Evolutionary conservation across 176 grass and related monocot genomes (phyloP).

Genomic region (Tillandsia fasciculata): DNA sequence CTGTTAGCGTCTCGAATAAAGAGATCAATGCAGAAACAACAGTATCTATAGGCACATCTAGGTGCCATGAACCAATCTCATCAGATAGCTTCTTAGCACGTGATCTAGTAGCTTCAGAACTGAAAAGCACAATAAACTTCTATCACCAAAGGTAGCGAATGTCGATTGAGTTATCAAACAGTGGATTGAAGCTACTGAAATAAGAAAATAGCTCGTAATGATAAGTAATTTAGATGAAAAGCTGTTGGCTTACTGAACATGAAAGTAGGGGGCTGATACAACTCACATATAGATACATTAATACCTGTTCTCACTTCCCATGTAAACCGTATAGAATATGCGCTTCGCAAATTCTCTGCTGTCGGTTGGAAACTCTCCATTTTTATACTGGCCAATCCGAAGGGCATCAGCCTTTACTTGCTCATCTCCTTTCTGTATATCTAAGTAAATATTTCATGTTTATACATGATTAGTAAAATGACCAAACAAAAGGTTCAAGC

Average conservation of each 20-base stretch:
- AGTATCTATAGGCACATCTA: conserved; percentile 76
- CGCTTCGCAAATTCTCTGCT: conserved; percentile 68
- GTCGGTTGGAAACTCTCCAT: conserved; percentile 66
- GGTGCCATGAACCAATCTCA: conserved; percentile 82
- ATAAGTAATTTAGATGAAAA: not conserved
- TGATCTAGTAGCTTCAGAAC: conserved; percentile 83
- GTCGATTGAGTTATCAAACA: too few species aligned
- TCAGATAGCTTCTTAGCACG: conserved; percentile 70
- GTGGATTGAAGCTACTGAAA: too few species aligned
- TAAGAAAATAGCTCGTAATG: not conserved
- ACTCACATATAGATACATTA: not conserved
- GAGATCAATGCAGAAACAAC: conserved; percentile 79
- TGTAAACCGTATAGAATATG: conserved; percentile 92
- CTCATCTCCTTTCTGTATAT: conserved; percentile 92
- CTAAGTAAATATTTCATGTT: conserved; percentile 31
- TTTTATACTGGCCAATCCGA: conserved; percentile 80
- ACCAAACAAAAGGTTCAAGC: not conserved
- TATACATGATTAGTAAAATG: not conserved
- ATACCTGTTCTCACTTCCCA: conserved; percentile 94
- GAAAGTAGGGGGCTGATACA: not conserved
- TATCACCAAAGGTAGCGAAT: not conserved
- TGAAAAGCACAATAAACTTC: conserved; percentile 23
- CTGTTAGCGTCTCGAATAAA: conserved; percentile 74
- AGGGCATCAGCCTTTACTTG: conserved; percentile 86
- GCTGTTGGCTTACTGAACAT: not conserved